Base-by-base conservation (phyloP, 2,329 filamentous ascomycete genomes). In the Colletotrichum sp. region DNA sequence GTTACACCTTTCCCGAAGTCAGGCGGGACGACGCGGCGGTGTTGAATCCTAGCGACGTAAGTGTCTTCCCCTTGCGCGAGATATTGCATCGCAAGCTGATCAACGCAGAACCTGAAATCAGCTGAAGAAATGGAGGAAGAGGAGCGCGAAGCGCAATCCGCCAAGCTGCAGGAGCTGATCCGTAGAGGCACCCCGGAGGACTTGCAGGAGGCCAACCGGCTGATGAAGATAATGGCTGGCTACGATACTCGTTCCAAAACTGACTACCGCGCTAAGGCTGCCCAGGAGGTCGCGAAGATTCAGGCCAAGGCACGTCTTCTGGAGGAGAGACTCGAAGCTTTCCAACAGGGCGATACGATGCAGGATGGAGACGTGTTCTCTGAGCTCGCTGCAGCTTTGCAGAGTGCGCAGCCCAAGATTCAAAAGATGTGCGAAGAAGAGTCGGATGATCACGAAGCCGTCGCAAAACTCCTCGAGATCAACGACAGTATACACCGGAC, bases 381-480 rank as follows among this genome's bases (percentile, higher is more conserved):
- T 88, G 97, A 99, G 88, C 90, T 99, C 70, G 96, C 96, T 7
- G 93, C 94, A 78, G 93, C 97, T 12, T 89, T 99, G 61, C 95
- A 95, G 83, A 98, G 94, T 82, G 97, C 97, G 4, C 97, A 99
- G 81, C 97, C 97, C 10, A 99, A 99, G 87, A 98, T 99, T 78
- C 96, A 98, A 83, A 98, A 95, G 86, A 99, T 99, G 96, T 98
- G 96, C 82, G 96, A 98, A 85, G 97, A 99, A 85, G 97, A 99
- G 82, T 98, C 96, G 13, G 96, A 98, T 77, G 97, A 99, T 82
- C 93, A 96, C 77, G 97, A 98, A 86, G 97, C 97, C 7, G 97
- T 99, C 8, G 95, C 96, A 58, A 98, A 98, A 85, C 89, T 99
- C 13, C 90, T 99, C 71, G 96, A 98, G 83, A 98, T 99, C 82